phyloP scores from a whole-genome alignment of 2,329 filamentous ascomycete genomes.

The Piedraia hortae region DNA sequence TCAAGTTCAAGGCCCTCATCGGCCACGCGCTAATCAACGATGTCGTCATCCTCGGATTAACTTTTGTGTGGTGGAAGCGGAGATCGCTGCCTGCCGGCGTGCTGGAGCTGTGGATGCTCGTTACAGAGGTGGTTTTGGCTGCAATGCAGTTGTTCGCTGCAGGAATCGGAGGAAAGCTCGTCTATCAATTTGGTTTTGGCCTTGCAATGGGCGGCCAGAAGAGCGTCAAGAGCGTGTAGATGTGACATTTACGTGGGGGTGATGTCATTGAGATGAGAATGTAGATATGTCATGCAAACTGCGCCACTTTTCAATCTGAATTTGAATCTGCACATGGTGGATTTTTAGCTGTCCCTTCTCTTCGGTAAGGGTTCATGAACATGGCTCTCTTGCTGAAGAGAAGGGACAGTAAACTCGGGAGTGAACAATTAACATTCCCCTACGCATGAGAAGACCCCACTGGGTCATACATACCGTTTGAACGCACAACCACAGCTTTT shows the following conservation, averaged over 20 bases:
- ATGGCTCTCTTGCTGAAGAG: no score
- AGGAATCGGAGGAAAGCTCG: slow-evolving; percentile 18
- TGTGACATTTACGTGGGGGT: background rate
- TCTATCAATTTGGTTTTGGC: slow-evolving; percentile 21
- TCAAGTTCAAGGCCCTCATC: slow-evolving; percentile 15
- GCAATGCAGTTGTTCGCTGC: slow-evolving; percentile 15
- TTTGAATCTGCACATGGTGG: no score
- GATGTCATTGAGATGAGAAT: no score
- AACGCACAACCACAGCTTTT: no score
- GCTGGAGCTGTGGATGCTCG: slow-evolving; percentile 12
- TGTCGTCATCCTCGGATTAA: slow-evolving; percentile 13
- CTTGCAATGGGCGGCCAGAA: slow-evolving; percentile 8
- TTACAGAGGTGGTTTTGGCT: slow-evolving; percentile 13
- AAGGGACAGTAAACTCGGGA: no score
- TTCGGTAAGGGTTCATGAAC: no score
- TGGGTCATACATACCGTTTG: no score
- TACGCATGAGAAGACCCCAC: no score
- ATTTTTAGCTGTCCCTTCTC: no score
- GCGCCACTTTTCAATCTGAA: no score
- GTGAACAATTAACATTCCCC: no score
- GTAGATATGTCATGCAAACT: no score
- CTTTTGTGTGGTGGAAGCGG: slow-evolving; percentile 17
- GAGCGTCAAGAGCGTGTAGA: slow-evolving; percentile 7
- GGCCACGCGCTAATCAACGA: slow-evolving; percentile 19
- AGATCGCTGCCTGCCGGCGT: slow-evolving; percentile 10